These are phyloP conservation scores for Epichloe hybrida DNA, from an alignment of 2,329 filamentous ascomycete genomes.

Conservation along the genomic window DNA sequence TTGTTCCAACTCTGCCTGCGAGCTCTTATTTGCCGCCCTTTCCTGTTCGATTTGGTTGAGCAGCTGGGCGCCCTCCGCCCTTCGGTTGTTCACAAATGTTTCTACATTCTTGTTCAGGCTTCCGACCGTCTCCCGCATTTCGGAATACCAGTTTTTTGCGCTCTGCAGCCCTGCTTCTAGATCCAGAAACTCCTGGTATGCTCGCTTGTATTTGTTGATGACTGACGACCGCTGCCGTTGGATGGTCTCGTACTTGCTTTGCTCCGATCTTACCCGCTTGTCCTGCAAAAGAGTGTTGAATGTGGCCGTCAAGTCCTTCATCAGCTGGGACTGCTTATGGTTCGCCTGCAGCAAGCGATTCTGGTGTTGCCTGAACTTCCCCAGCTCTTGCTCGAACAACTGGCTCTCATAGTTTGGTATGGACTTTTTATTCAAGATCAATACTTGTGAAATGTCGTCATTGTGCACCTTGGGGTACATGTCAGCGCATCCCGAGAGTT, in stretches of 20 bases:
- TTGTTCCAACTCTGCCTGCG: conserved; percentile 68
- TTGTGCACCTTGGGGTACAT: conserved; percentile 58
- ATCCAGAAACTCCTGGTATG: conserved; percentile 87
- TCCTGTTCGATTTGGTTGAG: conserved; percentile 78
- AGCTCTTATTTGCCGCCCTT: conserved; percentile 44
- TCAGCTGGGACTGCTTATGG: conserved; percentile 84
- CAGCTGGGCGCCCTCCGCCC: conserved; percentile 81
- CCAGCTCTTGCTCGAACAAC: conserved; percentile 89
- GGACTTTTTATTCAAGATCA: conserved; percentile 96
- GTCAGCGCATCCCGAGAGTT: too few relatives aligned
- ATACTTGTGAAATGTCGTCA: conserved; percentile 92
- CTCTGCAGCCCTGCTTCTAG: conserved; percentile 73
- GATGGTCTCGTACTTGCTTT: conserved; percentile 86
- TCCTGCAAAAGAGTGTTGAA: conserved; percentile 87
- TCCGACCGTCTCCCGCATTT: conserved; percentile 91
- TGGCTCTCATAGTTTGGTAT: conserved; percentile 85
- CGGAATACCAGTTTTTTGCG: conserved; percentile 87
- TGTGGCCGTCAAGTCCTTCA: conserved; percentile 83
- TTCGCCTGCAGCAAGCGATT: conserved; percentile 83
- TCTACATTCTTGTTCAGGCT: conserved; percentile 93
- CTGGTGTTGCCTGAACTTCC: conserved; percentile 91
- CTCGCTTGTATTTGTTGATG: conserved; percentile 75
- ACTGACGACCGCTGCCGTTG: conserved; percentile 71
- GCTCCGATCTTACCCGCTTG: conserved; percentile 82
- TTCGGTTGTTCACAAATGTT: conserved; percentile 86